Conservation (phyloP, 345 rosid genomes). For the Boechera divaricarpa region DNA sequence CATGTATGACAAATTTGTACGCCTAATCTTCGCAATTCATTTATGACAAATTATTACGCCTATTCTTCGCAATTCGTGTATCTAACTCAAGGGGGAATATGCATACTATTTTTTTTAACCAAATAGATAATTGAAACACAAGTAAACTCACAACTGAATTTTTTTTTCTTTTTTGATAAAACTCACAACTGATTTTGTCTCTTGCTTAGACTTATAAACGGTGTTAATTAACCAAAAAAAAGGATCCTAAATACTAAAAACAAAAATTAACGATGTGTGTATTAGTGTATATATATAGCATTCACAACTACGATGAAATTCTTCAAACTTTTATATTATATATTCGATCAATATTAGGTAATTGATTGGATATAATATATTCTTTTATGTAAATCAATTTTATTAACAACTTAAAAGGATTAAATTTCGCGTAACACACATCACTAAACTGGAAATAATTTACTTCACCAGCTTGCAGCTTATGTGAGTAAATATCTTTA, state of each 20-base stretch:
- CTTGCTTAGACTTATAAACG: neutral
- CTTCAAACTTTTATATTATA: neutral
- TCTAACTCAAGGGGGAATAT: neutral
- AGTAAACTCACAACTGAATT: constrained; percentile 11
- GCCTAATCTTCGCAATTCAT: neutral
- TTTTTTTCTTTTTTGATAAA: neutral
- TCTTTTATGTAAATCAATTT: neutral
- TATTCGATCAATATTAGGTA: neutral
- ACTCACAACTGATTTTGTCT: constrained; percentile 11
- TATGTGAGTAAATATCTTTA: constrained; percentile 4
- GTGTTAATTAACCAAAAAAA: neutral
- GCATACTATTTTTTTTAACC: neutral
- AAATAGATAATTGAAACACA: neutral
- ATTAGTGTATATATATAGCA: too few relatives aligned
- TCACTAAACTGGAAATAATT: constrained; percentile 15
- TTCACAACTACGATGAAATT: too few relatives aligned
- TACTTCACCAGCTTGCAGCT: constrained; percentile 28
- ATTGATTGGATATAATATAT: too few relatives aligned
- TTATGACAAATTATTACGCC: constrained; percentile 20
- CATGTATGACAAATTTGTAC: constrained; percentile 29
- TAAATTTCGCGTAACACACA: neutral
- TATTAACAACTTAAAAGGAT: neutral
- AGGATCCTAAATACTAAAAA: neutral
- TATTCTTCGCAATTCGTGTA: neutral
- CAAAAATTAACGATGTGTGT: too few relatives aligned